Percentiles rank a stretch among this genome's conserved stretches.
Evolutionary conservation across 106 monocot genomes (phyloP).

Genomic region (Dendrobium nobile): DNA sequence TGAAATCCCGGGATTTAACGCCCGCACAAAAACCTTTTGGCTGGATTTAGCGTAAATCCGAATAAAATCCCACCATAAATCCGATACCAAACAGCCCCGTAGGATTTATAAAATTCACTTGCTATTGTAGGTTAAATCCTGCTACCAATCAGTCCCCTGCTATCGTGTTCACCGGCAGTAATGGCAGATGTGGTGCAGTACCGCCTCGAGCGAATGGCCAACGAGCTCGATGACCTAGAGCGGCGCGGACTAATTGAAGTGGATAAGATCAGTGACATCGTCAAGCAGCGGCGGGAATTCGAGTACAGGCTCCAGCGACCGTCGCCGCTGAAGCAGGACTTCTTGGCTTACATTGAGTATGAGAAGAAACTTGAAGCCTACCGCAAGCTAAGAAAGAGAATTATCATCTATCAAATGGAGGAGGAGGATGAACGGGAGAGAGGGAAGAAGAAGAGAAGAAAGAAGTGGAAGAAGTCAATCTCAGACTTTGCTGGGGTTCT

Average conservation of each 20-base stretch:
- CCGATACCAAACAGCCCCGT: no score
- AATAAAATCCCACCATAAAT: no score
- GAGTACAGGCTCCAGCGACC: constrained; percentile 85
- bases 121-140: background rate
- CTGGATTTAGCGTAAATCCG: no score
- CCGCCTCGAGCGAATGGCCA: constrained; percentile 81
- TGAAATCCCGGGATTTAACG: no score
- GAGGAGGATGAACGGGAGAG: constrained; percentile 13
- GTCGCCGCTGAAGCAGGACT: constrained; percentile 65
- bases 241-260: constrained; percentile 62
- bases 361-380: constrained; percentile 57
- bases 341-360: constrained; percentile 69
- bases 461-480: constrained; percentile 75
- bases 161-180: background rate
- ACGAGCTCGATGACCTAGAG: constrained; percentile 89
- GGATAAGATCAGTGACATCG: constrained; percentile 62
- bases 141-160: background rate
- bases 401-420: constrained; percentile 30
- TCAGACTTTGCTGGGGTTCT: constrained; percentile 53
- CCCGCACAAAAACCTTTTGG: no score
- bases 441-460: constrained; percentile 23
- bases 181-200: constrained; percentile 90
- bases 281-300: constrained; percentile 68
- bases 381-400: constrained; percentile 46
- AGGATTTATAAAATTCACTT: no score